A percentile compares a stretch with the other conserved stretches of the same genome.
Conservation (phyloP, 257 asterid species). For the Orobanche coerulescens region DNA sequence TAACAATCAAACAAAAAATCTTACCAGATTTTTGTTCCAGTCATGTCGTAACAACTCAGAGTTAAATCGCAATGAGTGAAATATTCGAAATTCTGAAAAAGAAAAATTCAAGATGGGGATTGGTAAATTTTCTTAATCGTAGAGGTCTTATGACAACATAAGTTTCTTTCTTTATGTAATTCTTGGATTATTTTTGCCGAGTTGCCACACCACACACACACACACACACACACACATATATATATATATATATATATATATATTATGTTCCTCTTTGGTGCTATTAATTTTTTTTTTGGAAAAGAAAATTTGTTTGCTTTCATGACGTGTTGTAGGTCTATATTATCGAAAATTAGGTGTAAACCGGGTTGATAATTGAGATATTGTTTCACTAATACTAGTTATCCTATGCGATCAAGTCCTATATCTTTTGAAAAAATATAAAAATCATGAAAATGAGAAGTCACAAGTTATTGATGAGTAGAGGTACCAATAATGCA, state of each 20-base stretch:
- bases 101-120: neutral
- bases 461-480: neutral
- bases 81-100: neutral
- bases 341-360: neutral
- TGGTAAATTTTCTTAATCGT: neutral
- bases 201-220: too few relatives aligned
- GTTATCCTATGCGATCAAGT: neutral
- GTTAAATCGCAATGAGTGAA: too few relatives aligned
- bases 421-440: neutral
- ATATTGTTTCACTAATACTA: neutral
- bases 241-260: too few relatives aligned
- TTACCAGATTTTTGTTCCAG: too few relatives aligned
- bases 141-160: too few relatives aligned
- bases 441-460: neutral
- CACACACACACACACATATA: too few relatives aligned
- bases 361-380: neutral
- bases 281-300: too few relatives aligned
- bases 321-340: neutral
- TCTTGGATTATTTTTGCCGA: neutral
- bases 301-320: neutral
- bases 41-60: too few relatives aligned
- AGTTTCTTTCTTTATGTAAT: too few relatives aligned
- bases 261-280: neutral
- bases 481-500: neutral
- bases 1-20: too few relatives aligned